Base-by-base conservation (phyloP, 2,329 filamentous ascomycete genomes). In the Talaromyces amestolkiae region DNA sequence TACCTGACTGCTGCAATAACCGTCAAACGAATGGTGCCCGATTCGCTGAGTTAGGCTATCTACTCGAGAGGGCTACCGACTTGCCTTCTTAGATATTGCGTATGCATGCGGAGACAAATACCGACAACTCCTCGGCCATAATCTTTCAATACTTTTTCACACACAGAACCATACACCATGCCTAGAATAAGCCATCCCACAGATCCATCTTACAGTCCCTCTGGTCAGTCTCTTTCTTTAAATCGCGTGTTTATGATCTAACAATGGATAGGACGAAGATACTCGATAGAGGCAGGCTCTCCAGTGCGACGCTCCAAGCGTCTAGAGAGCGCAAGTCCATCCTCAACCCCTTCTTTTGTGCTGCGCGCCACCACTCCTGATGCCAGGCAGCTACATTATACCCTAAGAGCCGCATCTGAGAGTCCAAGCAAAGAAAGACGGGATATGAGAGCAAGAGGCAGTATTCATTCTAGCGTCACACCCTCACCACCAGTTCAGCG, bases 401-500 rank as follows among this genome's bases (percentile, higher is more conserved):
- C 41, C 3, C 66, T 79, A 15, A 69, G 72, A 4, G 71, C 75
- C 51, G 73, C 69, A 9, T 73, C 73, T 41, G 37, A 65, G 33
- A 67, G 64, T 15, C 66, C 65, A 22, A 71, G 70, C 43, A 67
- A 58, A 31, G 65, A 60, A 27, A 39, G n/a, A 31, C 22, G n/a
- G 2, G 37, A 27, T 5, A 37, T 39, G 5, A 66, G 61, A 15
- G 47, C 58, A 15, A 43, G 27, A n/a, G 22, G 41, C 39, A 61
- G 56, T 24, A 7, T 33, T 9, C 61, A 61, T 35, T 66, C 65
- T 10, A 58, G 63, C 27, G 59, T 63, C 19, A 78, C 76, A 6
- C 76, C 76, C 8, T 71, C 75, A 8, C 76, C 76, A 41, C 76
- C 76, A 31, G 63, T 77, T 58, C 74, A 71, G 19, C 73, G 71